phyloP scores from a whole-genome alignment of 2,329 filamentous ascomycete genomes.

The Phialophora verrucosa region DNA sequence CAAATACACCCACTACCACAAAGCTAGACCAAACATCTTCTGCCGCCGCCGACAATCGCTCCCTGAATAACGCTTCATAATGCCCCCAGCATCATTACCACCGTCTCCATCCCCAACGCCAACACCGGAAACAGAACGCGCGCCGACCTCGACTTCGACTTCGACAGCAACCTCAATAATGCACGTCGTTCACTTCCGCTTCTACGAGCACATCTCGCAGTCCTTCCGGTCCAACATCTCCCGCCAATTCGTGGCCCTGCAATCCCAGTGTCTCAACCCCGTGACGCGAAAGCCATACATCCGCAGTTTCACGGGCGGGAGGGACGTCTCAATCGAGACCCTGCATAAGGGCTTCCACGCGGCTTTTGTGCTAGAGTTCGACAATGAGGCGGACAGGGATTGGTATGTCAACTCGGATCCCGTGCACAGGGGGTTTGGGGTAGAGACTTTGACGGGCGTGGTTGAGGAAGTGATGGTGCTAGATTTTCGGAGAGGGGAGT shows the following conservation, averaged over 20 bases:
- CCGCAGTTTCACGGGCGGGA: constrained; percentile 22
- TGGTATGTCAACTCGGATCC: constrained; percentile 72
- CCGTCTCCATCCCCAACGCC: neutral
- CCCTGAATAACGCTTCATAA: neutral
- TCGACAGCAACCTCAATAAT: constrained; percentile 5
- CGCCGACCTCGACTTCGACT: neutral
- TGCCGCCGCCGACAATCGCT: too few species aligned
- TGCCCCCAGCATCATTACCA: neutral
- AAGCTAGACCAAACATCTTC: too few species aligned
- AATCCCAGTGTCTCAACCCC: constrained; percentile 8
- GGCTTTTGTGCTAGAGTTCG: constrained; percentile 72
- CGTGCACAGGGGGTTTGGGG: constrained; percentile 18
- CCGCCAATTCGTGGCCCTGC: constrained; percentile 8
- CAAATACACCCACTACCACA: too few species aligned
- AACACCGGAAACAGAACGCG: neutral
- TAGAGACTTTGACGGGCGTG: constrained; percentile 21
- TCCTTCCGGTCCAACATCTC: constrained; percentile 4
- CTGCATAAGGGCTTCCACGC: constrained; percentile 64
- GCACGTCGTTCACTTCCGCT: constrained; percentile 26
- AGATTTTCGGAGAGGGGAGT: constrained; percentile 22
- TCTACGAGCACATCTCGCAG: constrained; percentile 10
- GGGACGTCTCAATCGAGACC: constrained; percentile 23
- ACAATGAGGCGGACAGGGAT: constrained; percentile 65
- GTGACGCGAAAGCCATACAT: constrained; percentile 20
- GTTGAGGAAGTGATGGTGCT: constrained; percentile 29